phyloP scores from a whole-genome alignment of 768 basidiomycete genomes.

The Boletus rubropictus region DNA sequence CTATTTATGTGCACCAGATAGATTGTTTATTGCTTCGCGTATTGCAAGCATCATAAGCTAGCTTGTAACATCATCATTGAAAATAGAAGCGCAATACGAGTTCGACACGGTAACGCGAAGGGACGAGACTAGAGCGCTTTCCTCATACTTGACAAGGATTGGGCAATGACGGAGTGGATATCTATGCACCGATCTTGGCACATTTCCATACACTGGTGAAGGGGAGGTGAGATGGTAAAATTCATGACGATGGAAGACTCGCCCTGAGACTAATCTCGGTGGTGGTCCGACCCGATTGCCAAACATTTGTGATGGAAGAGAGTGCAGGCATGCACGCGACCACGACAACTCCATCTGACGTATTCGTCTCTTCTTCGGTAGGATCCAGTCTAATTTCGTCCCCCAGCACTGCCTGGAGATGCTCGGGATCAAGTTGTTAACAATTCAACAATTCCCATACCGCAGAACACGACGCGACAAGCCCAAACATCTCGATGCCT shows the following conservation, averaged over 20 bases:
- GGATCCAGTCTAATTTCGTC: slow-evolving; percentile 76
- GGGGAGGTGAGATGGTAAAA: background rate
- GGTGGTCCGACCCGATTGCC: slow-evolving; percentile 71
- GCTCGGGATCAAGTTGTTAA: slow-evolving; percentile 3
- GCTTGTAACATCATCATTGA: background rate
- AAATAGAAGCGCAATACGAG: background rate
- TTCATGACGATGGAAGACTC: slow-evolving; percentile 22
- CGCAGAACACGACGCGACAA: slow-evolving; percentile 79
- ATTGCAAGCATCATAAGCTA: background rate
- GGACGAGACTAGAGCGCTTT: slow-evolving; percentile 7
- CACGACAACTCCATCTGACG: slow-evolving; percentile 62
- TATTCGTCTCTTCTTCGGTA: slow-evolving; percentile 55
- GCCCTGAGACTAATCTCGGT: slow-evolving; percentile 52
- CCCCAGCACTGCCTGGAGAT: slow-evolving; percentile 47
- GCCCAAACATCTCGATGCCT: slow-evolving; percentile 84
- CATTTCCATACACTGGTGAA: slow-evolving; percentile 56
- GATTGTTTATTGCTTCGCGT: background rate
- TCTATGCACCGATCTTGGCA: slow-evolving; percentile 70
- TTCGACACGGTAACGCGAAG: background rate
- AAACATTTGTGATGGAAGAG: slow-evolving; percentile 74
- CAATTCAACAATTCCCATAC: slow-evolving; percentile 37
- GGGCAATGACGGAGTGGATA: slow-evolving; percentile 69
- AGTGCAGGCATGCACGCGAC: slow-evolving; percentile 87
- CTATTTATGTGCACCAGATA: background rate
- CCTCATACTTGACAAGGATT: slow-evolving; percentile 46